Base-by-base conservation (phyloP, 2,329 filamentous ascomycete species). In the Penicillium sp. region DNA sequence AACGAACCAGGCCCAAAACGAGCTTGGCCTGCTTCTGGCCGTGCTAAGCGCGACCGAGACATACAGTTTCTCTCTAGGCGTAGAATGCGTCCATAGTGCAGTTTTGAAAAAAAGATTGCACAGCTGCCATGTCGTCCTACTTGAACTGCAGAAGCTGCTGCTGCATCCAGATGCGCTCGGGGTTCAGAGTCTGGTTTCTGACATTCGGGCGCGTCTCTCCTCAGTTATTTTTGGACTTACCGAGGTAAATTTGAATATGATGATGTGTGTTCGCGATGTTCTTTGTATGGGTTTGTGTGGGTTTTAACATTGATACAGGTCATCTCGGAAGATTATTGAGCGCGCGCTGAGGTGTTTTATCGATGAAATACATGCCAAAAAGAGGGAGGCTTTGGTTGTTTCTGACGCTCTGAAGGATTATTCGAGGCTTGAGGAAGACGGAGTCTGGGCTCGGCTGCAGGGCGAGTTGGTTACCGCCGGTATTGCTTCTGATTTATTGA, bases 161-260 rank as follows among this genome's bases (percentile, higher is more conserved):
- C 29, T 25, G 35, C 16, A 21, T 7, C 34, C 46, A 3, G 42
- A 27, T 31, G 47, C 39, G 10, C 18, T 52, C 7, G 54, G 45
- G 8, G 35, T 34, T 3, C 37, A 49, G 25, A 47, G 39, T 27
- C 51, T 44, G 16, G 46, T 60, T 21, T 46, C 34, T 9, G 55
- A 61, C 9, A 58, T 63, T 31, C 52, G 55, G 21, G 55, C 35
- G 38, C 52, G 55, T 4, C 40, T 61, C 15, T 58, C 55, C 4
- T 58, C 54, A 3, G 25, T 56, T 18, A 50, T 52, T 12, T 63
- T 54, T 42, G 60, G 54, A 16, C 39, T 63, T 4, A 56, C 40
- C 44, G 47, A 57, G 23, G 50, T 61, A n/a, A 60, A 60, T 52
- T 53, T 48, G 6, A 55, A 58, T 54, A 53, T 58, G 57, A 56